phyloP scores from a whole-genome alignment of 2,329 filamentous ascomycete genomes.

The Fusarium verrucosum region DNA sequence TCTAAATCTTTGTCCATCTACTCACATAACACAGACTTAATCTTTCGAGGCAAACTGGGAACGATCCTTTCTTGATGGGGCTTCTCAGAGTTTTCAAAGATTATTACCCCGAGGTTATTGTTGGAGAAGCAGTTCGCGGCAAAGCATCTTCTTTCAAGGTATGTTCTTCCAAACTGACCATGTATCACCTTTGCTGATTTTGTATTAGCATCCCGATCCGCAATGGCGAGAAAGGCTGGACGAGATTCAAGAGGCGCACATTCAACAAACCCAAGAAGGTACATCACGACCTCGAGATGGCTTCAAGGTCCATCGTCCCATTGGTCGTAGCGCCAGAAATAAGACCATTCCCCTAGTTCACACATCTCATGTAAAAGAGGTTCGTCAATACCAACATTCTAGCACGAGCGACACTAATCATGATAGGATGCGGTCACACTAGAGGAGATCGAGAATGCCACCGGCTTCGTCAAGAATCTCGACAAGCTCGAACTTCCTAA shows the following conservation, averaged over 20 bases:
- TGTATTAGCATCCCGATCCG: conserved; percentile 72
- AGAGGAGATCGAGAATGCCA: conserved; percentile 79
- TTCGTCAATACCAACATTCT: conserved; percentile 44
- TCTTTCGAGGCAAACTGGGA: conserved; percentile 68
- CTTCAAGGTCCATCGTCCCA: conserved; percentile 70
- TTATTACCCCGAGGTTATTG: conserved; percentile 88
- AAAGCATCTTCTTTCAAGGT: conserved; percentile 71
- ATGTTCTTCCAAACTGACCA: background rate
- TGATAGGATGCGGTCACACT: conserved; percentile 69
- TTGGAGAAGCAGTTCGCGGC: conserved; percentile 72
- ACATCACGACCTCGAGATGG: conserved; percentile 52
- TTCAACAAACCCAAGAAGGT: conserved; percentile 57
- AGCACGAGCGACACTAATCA: conserved; percentile 20
- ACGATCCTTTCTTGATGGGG: conserved; percentile 78
- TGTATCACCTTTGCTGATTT: conserved; percentile 1
- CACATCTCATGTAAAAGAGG: conserved; percentile 77
- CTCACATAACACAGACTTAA: conserved; percentile 56
- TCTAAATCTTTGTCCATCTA: background rate
- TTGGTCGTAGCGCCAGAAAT: conserved; percentile 42
- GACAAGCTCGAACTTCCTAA: conserved; percentile 84
- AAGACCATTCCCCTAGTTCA: conserved; percentile 73
- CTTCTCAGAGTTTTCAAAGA: conserved; percentile 87
- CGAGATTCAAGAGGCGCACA: conserved; percentile 69
- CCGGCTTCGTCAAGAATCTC: conserved; percentile 74
- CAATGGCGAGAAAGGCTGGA: conserved; percentile 77